A percentile compares a stretch with the other conserved stretches of the same genome.
phyloP scores from a whole-genome alignment of 148 eudicot species.

The Vaccinium myrtillus region DNA sequence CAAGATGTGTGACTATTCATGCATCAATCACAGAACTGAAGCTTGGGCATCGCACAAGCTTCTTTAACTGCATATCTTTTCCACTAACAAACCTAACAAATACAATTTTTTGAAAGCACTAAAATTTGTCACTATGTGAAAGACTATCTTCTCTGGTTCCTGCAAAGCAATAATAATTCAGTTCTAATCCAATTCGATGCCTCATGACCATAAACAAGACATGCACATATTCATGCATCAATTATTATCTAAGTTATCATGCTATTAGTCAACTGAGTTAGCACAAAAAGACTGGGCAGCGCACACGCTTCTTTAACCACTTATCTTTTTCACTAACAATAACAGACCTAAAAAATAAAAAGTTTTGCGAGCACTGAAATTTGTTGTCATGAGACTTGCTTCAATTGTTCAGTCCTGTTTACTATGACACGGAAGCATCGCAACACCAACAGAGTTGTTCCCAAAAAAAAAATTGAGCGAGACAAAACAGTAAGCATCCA shows the following conservation, averaged over 20 bases:
- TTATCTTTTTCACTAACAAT: background rate
- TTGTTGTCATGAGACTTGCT: background rate
- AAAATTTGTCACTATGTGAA: no score
- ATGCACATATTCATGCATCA: no score
- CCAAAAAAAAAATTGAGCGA: background rate
- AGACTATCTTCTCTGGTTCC: no score
- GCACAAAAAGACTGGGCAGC: background rate
- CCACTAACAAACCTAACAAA: background rate
- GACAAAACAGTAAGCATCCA: background rate
- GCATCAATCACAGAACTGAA: conserved; percentile 1
- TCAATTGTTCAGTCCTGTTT: background rate
- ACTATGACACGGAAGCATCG: background rate
- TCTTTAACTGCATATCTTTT: background rate
- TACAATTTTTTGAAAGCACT: no score
- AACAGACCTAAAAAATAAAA: background rate
- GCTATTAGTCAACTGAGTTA: no score
- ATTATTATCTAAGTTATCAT: no score
- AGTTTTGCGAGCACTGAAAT: background rate
- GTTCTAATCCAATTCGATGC: no score
- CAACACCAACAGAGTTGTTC: background rate
- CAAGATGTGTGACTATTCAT: background rate
- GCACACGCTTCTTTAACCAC: no score
- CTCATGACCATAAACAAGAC: no score
- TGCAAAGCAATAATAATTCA: no score
- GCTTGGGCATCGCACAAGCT: background rate